phyloP scores from a whole-genome alignment of 768 basidiomycete genomes.

The Suillus fuscotomentosus region DNA sequence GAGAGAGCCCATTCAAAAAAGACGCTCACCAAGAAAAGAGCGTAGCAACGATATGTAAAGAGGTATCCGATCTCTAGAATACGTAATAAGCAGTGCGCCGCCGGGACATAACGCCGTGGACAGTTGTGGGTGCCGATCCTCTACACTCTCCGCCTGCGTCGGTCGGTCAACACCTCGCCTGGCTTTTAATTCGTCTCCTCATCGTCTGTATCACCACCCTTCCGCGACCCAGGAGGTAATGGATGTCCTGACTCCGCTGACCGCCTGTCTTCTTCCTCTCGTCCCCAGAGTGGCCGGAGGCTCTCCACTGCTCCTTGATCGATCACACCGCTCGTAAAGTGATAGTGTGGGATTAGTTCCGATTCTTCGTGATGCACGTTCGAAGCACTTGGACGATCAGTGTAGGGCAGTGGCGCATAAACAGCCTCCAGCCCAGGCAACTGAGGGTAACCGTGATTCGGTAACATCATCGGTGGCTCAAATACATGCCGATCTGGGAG shows the following conservation, averaged over 20 bases:
- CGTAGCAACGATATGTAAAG: conserved; percentile 13
- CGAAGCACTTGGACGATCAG: conserved; percentile 6
- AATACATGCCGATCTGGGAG: conserved; percentile 4
- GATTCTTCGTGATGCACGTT: background rate
- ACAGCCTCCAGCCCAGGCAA: conserved; percentile 1
- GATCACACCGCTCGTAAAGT: background rate
- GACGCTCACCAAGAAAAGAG: conserved; percentile 10
- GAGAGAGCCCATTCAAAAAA: conserved; percentile 12
- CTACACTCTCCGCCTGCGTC: background rate
- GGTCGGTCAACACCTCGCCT: no score
- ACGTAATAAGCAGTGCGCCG: conserved; percentile 10
- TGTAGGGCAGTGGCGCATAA: conserved; percentile 3
- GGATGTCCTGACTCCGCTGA: background rate
- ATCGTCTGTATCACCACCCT: background rate
- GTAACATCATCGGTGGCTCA: conserved; percentile 5
- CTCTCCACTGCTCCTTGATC: background rate
- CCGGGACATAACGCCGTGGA: conserved; percentile 3
- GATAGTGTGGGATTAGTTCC: conserved; percentile 1
- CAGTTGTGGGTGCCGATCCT: conserved; percentile 7
- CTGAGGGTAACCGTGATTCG: background rate
- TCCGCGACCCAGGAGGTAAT: background rate
- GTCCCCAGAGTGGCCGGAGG: background rate
- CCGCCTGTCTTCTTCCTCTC: background rate
- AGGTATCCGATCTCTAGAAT: conserved; percentile 8
- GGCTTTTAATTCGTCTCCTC: no score